Percentiles rank a stretch among this genome's conserved stretches.
These are phyloP conservation scores for Favolaschia claudopus DNA, from an alignment of 768 basidiomycete species.

Conservation along the genomic window DNA sequence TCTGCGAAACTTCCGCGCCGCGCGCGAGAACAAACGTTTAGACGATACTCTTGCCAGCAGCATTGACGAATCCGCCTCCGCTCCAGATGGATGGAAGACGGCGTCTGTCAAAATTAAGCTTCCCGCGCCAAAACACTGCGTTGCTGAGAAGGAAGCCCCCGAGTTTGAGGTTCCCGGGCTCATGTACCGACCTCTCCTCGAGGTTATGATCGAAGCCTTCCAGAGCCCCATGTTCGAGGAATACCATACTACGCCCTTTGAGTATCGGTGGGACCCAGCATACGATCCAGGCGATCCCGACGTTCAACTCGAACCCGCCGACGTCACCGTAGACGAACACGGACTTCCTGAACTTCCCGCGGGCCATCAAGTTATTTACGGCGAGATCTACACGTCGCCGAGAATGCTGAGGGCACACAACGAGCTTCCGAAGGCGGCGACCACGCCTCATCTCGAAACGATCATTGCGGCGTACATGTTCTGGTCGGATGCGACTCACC, in stretches of 20 bases:
- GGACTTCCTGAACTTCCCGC: constrained; percentile 2
- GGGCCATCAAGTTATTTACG: constrained; percentile 12
- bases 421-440: constrained; percentile 4
- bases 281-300: neutral
- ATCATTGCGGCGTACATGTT: constrained; percentile 30
- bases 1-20: constrained; percentile 30
- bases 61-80: neutral
- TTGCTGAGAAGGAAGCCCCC: constrained; percentile 26
- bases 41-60: constrained; percentile 11
- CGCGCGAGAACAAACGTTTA: constrained; percentile 24
- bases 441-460: constrained; percentile 8
- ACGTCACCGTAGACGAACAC: neutral
- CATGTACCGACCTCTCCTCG: constrained; percentile 19
- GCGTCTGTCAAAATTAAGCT: constrained; percentile 30
- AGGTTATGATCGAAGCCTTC: constrained; percentile 16
- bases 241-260: constrained; percentile 20
- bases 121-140: constrained; percentile 25
- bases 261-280: constrained; percentile 5
- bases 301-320: no score
- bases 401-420: constrained; percentile 21
- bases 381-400: constrained; percentile 26
- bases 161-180: constrained; percentile 25
- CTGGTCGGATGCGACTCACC: constrained; percentile 34
- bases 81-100: constrained; percentile 33
- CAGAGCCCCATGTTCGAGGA: neutral